These are phyloP conservation scores for Cercospora sp. DNA, from an alignment of 2,329 filamentous ascomycete genomes.

Conservation along the genomic window DNA sequence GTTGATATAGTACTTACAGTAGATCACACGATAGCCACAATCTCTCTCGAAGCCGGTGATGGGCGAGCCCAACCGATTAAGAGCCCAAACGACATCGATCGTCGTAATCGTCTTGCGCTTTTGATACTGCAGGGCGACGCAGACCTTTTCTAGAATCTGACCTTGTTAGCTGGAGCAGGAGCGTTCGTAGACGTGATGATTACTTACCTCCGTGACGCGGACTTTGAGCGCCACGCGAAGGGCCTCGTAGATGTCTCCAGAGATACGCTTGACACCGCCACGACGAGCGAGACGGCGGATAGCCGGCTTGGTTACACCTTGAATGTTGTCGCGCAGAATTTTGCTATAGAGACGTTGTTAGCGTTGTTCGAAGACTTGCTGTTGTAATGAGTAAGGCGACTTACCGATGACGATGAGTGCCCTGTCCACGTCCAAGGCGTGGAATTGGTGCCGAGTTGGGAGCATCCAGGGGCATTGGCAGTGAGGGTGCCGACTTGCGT, in stretches of 20 bases:
- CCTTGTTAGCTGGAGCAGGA: no score
- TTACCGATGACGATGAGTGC: constrained; percentile 7
- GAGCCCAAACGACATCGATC: no score
- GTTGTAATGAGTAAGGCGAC: background rate
- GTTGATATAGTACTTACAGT: no score
- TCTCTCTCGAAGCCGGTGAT: no score
- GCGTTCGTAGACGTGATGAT: no score
- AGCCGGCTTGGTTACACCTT: constrained; percentile 81
- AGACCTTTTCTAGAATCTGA: no score
- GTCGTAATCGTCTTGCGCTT: no score
- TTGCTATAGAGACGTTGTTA: constrained; percentile 62
- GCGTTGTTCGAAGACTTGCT: background rate
- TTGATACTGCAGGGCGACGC: no score
- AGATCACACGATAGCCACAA: no score
- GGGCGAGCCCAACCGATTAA: no score
- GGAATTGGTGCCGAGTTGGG: background rate
- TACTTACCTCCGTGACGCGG: no score
- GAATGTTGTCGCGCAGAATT: constrained; percentile 97
- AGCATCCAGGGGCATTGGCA: background rate
- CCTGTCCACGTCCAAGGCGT: background rate
- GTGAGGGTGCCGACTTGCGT: background rate
- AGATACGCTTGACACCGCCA: constrained; percentile 75
- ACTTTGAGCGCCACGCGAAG: no score
- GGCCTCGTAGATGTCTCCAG: constrained; percentile 57
- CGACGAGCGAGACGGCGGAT: constrained; percentile 70